These are phyloP conservation scores for Diaporthe amygdali DNA, from an alignment of 2,329 filamentous ascomycete species.

Conservation along the genomic window DNA sequence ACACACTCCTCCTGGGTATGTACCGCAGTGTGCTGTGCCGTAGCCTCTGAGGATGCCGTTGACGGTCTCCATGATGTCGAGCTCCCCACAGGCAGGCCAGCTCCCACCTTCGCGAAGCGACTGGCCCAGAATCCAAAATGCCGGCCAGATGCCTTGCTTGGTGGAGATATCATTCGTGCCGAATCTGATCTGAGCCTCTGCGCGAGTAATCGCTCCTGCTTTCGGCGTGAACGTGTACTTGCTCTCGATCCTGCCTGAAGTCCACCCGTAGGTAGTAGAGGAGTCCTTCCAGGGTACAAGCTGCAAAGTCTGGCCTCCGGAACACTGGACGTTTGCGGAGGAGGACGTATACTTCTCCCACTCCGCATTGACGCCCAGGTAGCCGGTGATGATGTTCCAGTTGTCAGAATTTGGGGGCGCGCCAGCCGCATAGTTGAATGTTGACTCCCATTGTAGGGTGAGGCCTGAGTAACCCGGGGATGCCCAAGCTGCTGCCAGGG, in stretches of 20 bases:
- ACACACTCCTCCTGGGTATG: conserved; percentile 48
- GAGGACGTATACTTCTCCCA: conserved; percentile 51
- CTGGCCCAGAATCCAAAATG: conserved; percentile 58
- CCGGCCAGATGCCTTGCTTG: conserved; percentile 58
- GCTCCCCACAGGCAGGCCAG: conserved; percentile 57
- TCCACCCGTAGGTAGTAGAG: conserved; percentile 45
- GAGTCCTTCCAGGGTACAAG: conserved; percentile 50
- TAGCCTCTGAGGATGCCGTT: conserved; percentile 50
- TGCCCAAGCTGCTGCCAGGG: conserved; percentile 39
- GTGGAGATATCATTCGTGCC: conserved; percentile 41
- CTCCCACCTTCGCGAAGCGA: conserved; percentile 48
- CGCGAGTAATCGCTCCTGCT: conserved; percentile 45
- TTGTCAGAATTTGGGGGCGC: conserved; percentile 39
- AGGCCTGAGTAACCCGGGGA: conserved; percentile 46
- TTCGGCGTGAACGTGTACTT: conserved; percentile 50
- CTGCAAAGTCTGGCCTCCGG: conserved; percentile 56
- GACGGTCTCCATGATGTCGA: conserved; percentile 56
- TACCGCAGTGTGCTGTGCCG: conserved; percentile 54
- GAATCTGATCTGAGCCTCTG: conserved; percentile 51
- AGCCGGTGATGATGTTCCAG: conserved; percentile 52
- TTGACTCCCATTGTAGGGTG: conserved; percentile 50
- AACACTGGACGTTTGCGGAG: conserved; percentile 53
- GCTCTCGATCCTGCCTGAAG: conserved; percentile 55
- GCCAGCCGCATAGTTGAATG: conserved; percentile 47
- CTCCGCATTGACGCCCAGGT: conserved; percentile 55